phyloP scores from a whole-genome alignment of 2,329 filamentous ascomycete species.

The Pseudocercospora fijiensis region DNA sequence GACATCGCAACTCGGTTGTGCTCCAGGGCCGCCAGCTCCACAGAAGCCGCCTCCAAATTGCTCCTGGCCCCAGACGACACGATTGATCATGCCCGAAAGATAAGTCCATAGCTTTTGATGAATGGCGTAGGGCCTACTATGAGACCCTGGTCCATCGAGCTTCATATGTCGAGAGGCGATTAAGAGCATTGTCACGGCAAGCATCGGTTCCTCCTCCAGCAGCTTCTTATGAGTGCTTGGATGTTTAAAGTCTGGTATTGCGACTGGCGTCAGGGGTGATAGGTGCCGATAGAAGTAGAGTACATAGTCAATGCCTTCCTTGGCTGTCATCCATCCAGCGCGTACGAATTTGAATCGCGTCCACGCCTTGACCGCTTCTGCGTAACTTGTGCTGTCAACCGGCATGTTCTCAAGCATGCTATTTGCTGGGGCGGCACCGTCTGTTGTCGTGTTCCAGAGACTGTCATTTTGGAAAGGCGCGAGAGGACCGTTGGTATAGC shows the following conservation, averaged over 20 bases:
- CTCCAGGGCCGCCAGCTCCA: constrained; percentile 56
- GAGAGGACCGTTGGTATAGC: constrained; percentile 26
- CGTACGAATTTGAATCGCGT: constrained; percentile 89
- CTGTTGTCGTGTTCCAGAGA: constrained; percentile 29
- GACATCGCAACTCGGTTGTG: constrained; percentile 64
- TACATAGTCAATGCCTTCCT: constrained; percentile 90
- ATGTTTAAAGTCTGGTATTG: constrained; percentile 82
- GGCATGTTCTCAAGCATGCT: constrained; percentile 29
- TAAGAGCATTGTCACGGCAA: constrained; percentile 86
- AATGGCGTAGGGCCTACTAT: constrained; percentile 83
- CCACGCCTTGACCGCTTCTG: constrained; percentile 82
- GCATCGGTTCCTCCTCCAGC: constrained; percentile 85
- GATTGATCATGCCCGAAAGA: constrained; percentile 89
- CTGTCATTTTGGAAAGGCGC: constrained; percentile 27
- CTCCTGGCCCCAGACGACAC: constrained; percentile 93
- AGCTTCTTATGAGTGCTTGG: constrained; percentile 77
- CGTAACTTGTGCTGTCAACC: constrained; percentile 40
- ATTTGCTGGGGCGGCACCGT: constrained; percentile 24
- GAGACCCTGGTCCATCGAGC: constrained; percentile 74
- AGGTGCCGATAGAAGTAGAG: constrained; percentile 94
- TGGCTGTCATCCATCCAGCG: constrained; percentile 91
- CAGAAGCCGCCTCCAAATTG: constrained; percentile 89
- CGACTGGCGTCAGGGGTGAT: constrained; percentile 89
- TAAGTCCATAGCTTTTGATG: constrained; percentile 96
- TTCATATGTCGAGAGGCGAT: constrained; percentile 85